Evolutionary conservation across 2,329 filamentous ascomycete genomes (phyloP).

Genomic region (Neonectria faginata): DNA sequence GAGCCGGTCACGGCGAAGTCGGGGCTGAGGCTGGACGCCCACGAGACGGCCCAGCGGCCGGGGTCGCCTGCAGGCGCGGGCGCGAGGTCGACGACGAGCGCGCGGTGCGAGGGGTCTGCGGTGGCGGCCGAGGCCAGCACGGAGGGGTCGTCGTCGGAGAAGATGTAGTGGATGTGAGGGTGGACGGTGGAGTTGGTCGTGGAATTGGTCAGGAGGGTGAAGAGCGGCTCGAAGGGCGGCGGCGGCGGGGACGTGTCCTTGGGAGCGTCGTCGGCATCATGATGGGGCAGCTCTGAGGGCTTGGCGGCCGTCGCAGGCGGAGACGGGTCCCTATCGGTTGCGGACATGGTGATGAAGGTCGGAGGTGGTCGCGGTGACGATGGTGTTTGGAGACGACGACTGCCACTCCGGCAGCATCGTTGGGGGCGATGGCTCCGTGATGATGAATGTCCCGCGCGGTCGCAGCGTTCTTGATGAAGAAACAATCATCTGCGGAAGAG

Average conservation of each 20-base stretch:
- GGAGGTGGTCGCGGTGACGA: constrained; percentile 12
- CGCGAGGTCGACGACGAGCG: constrained; percentile 67
- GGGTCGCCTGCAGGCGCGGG: constrained; percentile 53
- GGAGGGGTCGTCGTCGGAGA: constrained; percentile 89
- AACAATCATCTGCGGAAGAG: constrained; percentile 5
- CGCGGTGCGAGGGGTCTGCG: constrained; percentile 54
- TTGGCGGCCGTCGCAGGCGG: constrained; percentile 34
- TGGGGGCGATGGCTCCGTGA: constrained; percentile 15
- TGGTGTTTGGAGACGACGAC: constrained; percentile 30
- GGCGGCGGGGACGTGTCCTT: constrained; percentile 32
- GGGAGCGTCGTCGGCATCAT: constrained; percentile 23
- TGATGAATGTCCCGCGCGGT: constrained; percentile 20
- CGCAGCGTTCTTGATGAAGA: constrained; percentile 23
- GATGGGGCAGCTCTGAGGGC: constrained; percentile 32
- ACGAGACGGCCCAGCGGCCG: constrained; percentile 67
- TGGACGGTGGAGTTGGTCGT: constrained; percentile 82
- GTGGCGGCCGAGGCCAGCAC: constrained; percentile 75
- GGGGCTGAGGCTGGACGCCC: constrained; percentile 77
- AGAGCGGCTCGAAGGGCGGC: constrained; percentile 79
- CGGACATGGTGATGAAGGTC: constrained; percentile 39
- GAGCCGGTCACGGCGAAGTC: constrained; percentile 74
- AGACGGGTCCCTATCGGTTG: constrained; percentile 42
- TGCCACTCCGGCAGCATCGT: constrained; percentile 41
- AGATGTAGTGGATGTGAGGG: constrained; percentile 90
- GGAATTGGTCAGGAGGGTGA: constrained; percentile 83